Conservation (phyloP, 192 early-diverging fungal genomes). For the Coemansia sp. region DNA sequence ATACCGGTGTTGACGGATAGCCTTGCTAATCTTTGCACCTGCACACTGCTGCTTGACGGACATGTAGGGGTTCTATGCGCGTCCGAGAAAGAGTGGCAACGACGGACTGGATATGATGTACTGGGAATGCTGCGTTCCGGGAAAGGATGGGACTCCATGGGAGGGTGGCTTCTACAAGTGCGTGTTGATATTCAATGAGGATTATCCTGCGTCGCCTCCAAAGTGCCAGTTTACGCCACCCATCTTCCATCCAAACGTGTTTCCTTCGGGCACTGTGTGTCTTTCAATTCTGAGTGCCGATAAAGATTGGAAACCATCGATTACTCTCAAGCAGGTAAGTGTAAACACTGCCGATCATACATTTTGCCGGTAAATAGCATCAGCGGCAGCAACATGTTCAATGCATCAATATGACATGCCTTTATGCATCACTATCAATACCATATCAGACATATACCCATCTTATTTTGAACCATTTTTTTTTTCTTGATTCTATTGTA, state of each 20-base stretch:
- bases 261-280: slow-evolving; percentile 96
- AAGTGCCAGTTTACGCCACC: slow-evolving; percentile 80
- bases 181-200: slow-evolving; percentile 79
- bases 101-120: slow-evolving; percentile 79
- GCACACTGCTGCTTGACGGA: neutral
- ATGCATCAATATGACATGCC: too few relatives aligned
- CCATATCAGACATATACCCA: too few relatives aligned
- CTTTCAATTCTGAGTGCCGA: slow-evolving; percentile 96
- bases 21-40: neutral
- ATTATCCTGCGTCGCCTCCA: slow-evolving; percentile 86
- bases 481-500: slow-evolving; percentile 18
- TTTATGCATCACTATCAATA: too few relatives aligned
- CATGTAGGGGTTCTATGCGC: slow-evolving; percentile 82
- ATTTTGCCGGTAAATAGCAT: too few relatives aligned
- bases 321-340: slow-evolving; percentile 86
- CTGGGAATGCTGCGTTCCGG: slow-evolving; percentile 83
- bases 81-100: slow-evolving; percentile 81
- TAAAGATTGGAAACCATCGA: slow-evolving; percentile 91
- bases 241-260: slow-evolving; percentile 94
- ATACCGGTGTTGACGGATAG: too few relatives aligned
- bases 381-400: too few relatives aligned
- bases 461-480: slow-evolving; percentile 1
- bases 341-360: too few relatives aligned
- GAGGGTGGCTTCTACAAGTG: slow-evolving; percentile 87
- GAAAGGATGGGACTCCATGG: slow-evolving; percentile 74